phyloP scores from a whole-genome alignment of 164 flowering plant species.

The Piper betle region DNA sequence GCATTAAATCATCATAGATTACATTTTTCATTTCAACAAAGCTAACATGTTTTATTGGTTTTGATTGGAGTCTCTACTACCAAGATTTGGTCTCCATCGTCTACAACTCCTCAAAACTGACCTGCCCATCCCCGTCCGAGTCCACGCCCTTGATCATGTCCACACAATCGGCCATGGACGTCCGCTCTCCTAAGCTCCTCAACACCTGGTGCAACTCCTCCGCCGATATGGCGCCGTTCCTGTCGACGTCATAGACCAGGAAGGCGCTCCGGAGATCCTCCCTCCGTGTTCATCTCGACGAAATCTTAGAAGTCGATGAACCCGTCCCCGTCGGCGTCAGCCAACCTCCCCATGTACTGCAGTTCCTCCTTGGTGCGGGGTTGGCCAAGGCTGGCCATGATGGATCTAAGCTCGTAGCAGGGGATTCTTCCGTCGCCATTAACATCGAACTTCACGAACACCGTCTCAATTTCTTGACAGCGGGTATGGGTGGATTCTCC shows the following conservation, averaged over 20 bases:
- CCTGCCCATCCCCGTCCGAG: conserved; percentile 48
- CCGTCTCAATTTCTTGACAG: conserved; percentile 41
- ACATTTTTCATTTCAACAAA: too few species aligned
- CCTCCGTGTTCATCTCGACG: conserved; percentile 50
- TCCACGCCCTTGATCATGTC: conserved; percentile 71
- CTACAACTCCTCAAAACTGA: conserved; percentile 63
- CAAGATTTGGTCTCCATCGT: conserved; percentile 43
- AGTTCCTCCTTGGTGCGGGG: conserved; percentile 41
- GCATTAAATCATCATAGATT: too few species aligned
- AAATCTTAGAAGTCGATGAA: conserved; percentile 54
- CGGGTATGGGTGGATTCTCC: conserved; percentile 3
- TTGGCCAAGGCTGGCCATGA: conserved; percentile 51
- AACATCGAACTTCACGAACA: conserved; percentile 63
- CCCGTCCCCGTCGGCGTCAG: conserved; percentile 74
- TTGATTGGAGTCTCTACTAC: background rate
- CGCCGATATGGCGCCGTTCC: conserved; percentile 58
- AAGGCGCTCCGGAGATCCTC: conserved; percentile 52
- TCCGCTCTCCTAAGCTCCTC: conserved; percentile 46
- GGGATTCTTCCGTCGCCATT: conserved; percentile 85
- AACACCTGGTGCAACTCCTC: conserved; percentile 56
- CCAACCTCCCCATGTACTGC: conserved; percentile 32
- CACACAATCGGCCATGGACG: conserved; percentile 48
- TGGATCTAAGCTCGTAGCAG: conserved; percentile 46
- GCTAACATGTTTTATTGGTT: too few species aligned
- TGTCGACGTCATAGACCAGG: conserved; percentile 52